A percentile compares a stretch with the other conserved stretches of the same genome.
Evolutionary conservation across 2,329 filamentous ascomycete genomes (phyloP).

Genomic region (Aspergillus sergii): DNA sequence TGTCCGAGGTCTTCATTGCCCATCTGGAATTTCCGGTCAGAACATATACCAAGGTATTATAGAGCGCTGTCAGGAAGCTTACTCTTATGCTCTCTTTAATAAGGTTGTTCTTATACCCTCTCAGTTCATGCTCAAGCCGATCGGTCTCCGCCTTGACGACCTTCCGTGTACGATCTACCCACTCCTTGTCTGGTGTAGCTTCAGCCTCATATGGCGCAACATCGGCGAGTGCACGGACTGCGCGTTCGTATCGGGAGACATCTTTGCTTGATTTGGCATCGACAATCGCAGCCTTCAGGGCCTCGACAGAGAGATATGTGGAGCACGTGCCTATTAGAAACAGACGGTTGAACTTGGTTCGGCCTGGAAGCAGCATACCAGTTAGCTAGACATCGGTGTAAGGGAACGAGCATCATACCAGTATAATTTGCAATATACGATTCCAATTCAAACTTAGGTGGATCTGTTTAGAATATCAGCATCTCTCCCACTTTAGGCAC

Average conservation of each 20-base stretch:
- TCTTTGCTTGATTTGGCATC: conserved; percentile 79
- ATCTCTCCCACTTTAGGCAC: conserved; percentile 9
- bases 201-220: conserved; percentile 70
- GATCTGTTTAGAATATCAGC: conserved; percentile 52
- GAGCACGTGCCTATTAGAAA: conserved; percentile 79
- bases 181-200: conserved; percentile 67
- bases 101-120: conserved; percentile 93
- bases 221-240: conserved; percentile 65
- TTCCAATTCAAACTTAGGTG: conserved; percentile 88
- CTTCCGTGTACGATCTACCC: conserved; percentile 70
- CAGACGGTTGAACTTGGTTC: conserved; percentile 79
- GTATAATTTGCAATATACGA: conserved; percentile 87
- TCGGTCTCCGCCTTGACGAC: conserved; percentile 70
- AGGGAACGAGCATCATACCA: conserved; percentile 55
- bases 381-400: conserved; percentile 8
- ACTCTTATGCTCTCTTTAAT: conserved; percentile 96
- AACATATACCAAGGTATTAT: neutral
- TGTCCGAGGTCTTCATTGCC: conserved; percentile 89
- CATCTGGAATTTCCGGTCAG: conserved; percentile 62
- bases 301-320: conserved; percentile 74
- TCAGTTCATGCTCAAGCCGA: conserved; percentile 81
- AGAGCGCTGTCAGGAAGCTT: conserved; percentile 31
- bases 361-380: conserved; percentile 55
- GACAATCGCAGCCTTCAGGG: conserved; percentile 73
- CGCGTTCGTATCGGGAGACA: conserved; percentile 68